phyloP scores from a whole-genome alignment of 345 rosid species.

The Gynandropsis gynandra region DNA sequence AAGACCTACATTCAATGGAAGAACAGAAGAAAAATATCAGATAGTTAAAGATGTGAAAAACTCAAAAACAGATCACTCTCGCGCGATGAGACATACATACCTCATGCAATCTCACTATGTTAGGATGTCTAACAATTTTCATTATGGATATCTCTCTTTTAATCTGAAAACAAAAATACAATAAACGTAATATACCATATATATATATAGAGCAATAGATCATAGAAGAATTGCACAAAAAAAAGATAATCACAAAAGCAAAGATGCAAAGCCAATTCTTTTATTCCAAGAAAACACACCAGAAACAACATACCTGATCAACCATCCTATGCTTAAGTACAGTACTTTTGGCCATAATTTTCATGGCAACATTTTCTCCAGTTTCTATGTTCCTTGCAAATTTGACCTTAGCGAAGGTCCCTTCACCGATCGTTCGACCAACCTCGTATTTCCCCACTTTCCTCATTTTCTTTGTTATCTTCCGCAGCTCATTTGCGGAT shows the following conservation, averaged over 20 bases:
- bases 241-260: no score
- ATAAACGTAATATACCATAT: not conserved
- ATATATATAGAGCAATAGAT: no score
- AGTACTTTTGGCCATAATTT: constrained; percentile 70
- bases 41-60: not conserved
- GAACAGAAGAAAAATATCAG: not conserved
- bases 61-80: not conserved
- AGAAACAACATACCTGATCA: constrained; percentile 59
- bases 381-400: constrained; percentile 63
- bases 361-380: constrained; percentile 81
- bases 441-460: constrained; percentile 77
- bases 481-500: constrained; percentile 23
- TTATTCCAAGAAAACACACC: not conserved
- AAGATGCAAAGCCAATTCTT: not conserved
- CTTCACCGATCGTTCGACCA: constrained; percentile 84
- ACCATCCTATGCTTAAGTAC: constrained; percentile 79
- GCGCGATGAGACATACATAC: constrained; percentile 32
- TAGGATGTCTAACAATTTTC: constrained; percentile 87
- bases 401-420: constrained; percentile 93
- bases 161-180: constrained; percentile 38
- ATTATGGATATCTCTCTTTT: constrained; percentile 86
- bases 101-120: constrained; percentile 78
- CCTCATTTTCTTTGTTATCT: constrained; percentile 39
- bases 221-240: not conserved
- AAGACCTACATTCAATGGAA: constrained; percentile 43